These are phyloP conservation scores for Wickerhamiella azymoides DNA, from an alignment of 805 yeast species.

Conservation along the genomic window DNA sequence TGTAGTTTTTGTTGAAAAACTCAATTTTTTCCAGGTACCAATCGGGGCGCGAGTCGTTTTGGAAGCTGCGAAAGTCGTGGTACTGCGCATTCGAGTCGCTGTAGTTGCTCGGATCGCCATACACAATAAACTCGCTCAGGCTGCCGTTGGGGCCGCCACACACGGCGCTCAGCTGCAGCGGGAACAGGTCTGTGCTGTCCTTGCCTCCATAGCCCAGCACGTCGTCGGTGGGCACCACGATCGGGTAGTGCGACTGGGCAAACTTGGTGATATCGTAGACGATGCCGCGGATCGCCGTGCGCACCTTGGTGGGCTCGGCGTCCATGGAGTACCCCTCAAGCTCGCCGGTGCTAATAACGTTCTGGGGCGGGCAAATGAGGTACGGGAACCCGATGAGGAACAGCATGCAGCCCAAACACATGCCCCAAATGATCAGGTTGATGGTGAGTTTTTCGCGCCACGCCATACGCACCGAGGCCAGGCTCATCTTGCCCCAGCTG, in stretches of 20 bases:
- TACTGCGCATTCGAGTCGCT: constrained; percentile 28
- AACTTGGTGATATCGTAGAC: constrained; percentile 29
- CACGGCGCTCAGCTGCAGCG: constrained; percentile 29
- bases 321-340: constrained; percentile 22
- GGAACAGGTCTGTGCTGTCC: constrained; percentile 27
- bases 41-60: constrained; percentile 29
- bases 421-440: constrained; percentile 29
- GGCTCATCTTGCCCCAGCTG: constrained; percentile 22
- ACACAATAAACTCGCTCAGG: constrained; percentile 19
- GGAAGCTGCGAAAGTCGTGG: constrained; percentile 30
- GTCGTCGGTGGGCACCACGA: constrained; percentile 24
- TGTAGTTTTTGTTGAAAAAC: constrained; percentile 25
- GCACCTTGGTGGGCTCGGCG: constrained; percentile 23
- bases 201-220: constrained; percentile 28
- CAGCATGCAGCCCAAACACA: constrained; percentile 24
- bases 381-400: constrained; percentile 29
- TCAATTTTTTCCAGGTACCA: constrained; percentile 30
- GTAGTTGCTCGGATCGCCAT: constrained; percentile 26
- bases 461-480: constrained; percentile 28
- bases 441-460: constrained; percentile 33
- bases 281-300: constrained; percentile 28
- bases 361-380: constrained; percentile 29
- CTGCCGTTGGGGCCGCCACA: constrained; percentile 26
- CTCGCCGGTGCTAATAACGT: constrained; percentile 25
- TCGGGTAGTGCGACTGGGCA: constrained; percentile 28